Base-by-base conservation (phyloP, 352 stramenopile species). In the Blastocystis sp. region DNA sequence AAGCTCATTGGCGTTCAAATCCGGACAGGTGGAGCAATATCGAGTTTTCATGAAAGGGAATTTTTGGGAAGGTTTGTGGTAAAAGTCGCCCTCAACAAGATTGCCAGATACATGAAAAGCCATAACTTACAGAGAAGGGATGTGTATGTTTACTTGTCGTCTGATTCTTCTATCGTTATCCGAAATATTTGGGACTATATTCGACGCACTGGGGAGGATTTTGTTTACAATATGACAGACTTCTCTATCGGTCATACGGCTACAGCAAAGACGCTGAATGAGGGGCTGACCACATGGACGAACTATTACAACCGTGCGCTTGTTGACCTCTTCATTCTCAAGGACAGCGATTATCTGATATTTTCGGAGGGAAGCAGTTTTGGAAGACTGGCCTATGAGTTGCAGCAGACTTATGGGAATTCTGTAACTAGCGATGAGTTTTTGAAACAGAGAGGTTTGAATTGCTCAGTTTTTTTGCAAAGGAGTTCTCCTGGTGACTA, bases 341-440 rank as follows among this genome's bases (percentile, higher is more conserved):
- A 84, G 50, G 73, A 84, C 3, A 84, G 73, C 39, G 73, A 84
- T 45, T 84, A 55, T 45, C 54, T 84, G 26, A 61, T 84, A 3
- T 84, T 50, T 43, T 68, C 73, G 5, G 26, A 84, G 53, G 54
- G 54, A 20, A 84, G 73, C 29, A 84, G 73, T 45, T 84, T 69
- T 43, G 73, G 73, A 13, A 11, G 43, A 20, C 54, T 84, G 41
- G 2, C 73, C 45, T 39, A 66, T 29, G 47, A 84, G 26, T 23
- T 84, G 37, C 73, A 84, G 41, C 45, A 84, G 29, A 54, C 73
- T 6, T 84, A 68, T n/a, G 55, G 41, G 5, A 66, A 64, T 47
- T 55, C 45, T 5, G 62, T 84, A 0, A 29, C 11, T 68, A 34
- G 26, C 13, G 39, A 63, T 18, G 9, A 23, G 6, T 84, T 69